phyloP scores from a whole-genome alignment of 2,329 filamentous ascomycete species.

The Elsinoe fawcettii region DNA sequence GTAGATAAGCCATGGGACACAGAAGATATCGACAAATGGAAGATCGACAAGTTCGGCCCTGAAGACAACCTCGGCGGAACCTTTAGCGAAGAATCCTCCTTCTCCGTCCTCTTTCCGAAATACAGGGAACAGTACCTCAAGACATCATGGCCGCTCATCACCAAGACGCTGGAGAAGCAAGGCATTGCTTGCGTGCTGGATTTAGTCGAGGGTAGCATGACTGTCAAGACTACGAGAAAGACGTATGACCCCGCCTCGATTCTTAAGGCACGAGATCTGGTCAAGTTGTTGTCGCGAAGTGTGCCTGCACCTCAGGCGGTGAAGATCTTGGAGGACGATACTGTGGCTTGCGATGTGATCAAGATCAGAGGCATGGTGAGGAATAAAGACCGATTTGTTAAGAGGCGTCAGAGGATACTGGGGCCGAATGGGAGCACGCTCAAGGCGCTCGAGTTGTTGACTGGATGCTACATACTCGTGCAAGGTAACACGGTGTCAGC shows the following conservation, averaged over 20 bases:
- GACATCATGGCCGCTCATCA: conserved; percentile 88
- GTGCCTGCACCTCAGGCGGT: conserved; percentile 89
- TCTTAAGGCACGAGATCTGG: conserved; percentile 85
- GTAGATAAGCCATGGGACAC: conserved; percentile 92
- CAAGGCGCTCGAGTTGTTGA: conserved; percentile 88
- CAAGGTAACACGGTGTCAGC: conserved; percentile 91
- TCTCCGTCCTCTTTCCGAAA: conserved; percentile 78
- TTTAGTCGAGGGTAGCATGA: conserved; percentile 93
- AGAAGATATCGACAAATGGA: conserved; percentile 96
- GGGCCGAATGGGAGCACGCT: conserved; percentile 87
- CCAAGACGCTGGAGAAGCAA: conserved; percentile 73
- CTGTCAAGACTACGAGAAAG: conserved; percentile 86
- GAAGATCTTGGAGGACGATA: conserved; percentile 84
- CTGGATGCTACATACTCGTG: conserved; percentile 84
- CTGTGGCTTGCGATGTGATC: conserved; percentile 83
- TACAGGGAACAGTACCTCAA: conserved; percentile 92
- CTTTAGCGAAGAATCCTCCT: conserved; percentile 89
- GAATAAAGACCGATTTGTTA: conserved; percentile 93
- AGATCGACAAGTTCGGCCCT: conserved; percentile 75
- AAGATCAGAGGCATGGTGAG: conserved; percentile 85
- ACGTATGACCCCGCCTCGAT: conserved; percentile 90
- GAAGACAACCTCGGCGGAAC: conserved; percentile 78
- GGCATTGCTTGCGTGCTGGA: conserved; percentile 90
- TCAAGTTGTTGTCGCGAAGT: conserved; percentile 83
- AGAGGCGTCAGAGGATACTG: conserved; percentile 84